Evolutionary conservation across 2,329 filamentous ascomycete genomes (phyloP).

Genomic region (Talaromyces sp.): DNA sequence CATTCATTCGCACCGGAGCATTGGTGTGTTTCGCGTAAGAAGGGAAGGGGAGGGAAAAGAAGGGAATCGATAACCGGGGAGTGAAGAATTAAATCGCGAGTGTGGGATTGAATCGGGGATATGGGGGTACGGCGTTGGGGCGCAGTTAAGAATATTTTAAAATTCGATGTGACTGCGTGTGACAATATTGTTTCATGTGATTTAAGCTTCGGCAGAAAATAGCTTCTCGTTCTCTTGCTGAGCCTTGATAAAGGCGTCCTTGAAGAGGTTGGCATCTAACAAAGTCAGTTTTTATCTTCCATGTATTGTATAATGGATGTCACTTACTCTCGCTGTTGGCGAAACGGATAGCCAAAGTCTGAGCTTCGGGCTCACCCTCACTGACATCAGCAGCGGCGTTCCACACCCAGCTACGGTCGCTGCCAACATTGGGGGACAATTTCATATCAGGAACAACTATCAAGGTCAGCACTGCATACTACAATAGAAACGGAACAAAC

Average conservation of each 20-base stretch:
- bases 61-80: slow-evolving; percentile 13
- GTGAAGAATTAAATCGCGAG: slow-evolving; percentile 7
- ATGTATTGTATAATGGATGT: neutral
- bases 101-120: slow-evolving; percentile 8
- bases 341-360: slow-evolving; percentile 94
- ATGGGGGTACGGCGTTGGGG: neutral
- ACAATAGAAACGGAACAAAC: slow-evolving; percentile 32
- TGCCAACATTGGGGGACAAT: slow-evolving; percentile 94
- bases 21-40: slow-evolving; percentile 13
- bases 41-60: slow-evolving; percentile 4
- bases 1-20: slow-evolving; percentile 10
- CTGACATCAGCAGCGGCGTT: slow-evolving; percentile 96
- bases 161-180: slow-evolving; percentile 2
- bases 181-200: neutral
- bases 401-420: slow-evolving; percentile 99
- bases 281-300: neutral
- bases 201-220: slow-evolving; percentile 59
- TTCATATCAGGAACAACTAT: slow-evolving; percentile 97
- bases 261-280: slow-evolving; percentile 91
- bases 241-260: slow-evolving; percentile 94
- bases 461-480: neutral
- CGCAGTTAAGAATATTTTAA: slow-evolving; percentile 6
- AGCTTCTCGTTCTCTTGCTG: slow-evolving; percentile 93
- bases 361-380: slow-evolving; percentile 94
- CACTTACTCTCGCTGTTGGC: slow-evolving; percentile 92